A percentile compares a stretch with the other conserved stretches of the same genome.
Conservation (phyloP, 257 asterid genomes). For the Gentiana dahurica region DNA sequence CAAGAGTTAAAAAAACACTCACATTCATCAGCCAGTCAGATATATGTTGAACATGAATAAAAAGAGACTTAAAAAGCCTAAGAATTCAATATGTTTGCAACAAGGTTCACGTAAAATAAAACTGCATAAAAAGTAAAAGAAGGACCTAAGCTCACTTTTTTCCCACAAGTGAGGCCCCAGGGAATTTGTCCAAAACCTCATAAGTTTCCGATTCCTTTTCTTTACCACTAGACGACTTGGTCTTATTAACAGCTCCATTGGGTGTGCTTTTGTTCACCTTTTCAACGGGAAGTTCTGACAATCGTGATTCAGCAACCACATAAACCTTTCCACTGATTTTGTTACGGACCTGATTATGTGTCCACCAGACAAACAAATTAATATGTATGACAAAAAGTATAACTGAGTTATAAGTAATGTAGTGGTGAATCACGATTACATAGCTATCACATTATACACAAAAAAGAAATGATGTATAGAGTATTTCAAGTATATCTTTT, state of each 20-base stretch:
- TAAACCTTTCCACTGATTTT: conserved; percentile 64
- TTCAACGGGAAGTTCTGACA: conserved; percentile 83
- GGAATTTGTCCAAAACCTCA: conserved; percentile 55
- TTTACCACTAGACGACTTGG: conserved; percentile 59
- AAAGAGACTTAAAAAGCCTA: not conserved
- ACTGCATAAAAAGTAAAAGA: not conserved
- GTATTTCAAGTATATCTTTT: too few relatives aligned
- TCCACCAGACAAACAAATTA: not conserved
- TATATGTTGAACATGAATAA: too few relatives aligned
- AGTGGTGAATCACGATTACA: too few relatives aligned
- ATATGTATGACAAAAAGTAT: too few relatives aligned
- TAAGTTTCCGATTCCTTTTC: conserved; percentile 49
- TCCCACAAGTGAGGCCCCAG: conserved; percentile 76
- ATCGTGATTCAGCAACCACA: conserved; percentile 81
- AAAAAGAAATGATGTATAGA: too few relatives aligned
- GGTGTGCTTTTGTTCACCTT: conserved; percentile 50
- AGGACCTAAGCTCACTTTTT: conserved; percentile 31
- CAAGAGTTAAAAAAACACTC: too few relatives aligned
- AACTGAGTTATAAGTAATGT: too few relatives aligned
- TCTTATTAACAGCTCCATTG: conserved; percentile 45
- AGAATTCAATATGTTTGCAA: not conserved
- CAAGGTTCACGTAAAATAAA: not conserved
- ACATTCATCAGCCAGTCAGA: too few relatives aligned
- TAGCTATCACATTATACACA: too few relatives aligned
- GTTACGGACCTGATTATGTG: conserved; percentile 49